A percentile compares a stretch with the other conserved stretches of the same genome.
phyloP scores from a whole-genome alignment of 1,284 basidiomycete species.

The Cystobasidium slooffiae region DNA sequence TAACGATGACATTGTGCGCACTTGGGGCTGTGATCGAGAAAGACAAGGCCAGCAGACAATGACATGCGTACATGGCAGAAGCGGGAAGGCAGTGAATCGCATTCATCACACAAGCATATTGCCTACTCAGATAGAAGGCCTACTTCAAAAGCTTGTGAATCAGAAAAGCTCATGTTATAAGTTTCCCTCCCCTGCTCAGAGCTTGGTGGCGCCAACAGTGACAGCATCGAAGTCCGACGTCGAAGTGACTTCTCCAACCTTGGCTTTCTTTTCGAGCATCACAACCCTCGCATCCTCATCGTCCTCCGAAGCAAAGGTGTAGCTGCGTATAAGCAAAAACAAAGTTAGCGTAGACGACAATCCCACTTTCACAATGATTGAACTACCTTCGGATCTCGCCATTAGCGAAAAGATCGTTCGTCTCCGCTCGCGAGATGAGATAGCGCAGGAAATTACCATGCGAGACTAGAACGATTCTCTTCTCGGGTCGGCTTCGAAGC shows the following conservation, averaged over 20 bases:
- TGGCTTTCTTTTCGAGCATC: constrained; percentile 11
- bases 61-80: not conserved
- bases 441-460: constrained; percentile 33
- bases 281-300: constrained; percentile 29
- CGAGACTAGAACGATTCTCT: constrained; percentile 24
- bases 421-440: not conserved
- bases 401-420: constrained; percentile 13
- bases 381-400: constrained; percentile 27
- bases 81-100: too few species aligned
- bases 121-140: too few species aligned
- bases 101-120: too few species aligned
- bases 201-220: not conserved
- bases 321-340: not conserved
- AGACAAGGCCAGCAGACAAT: not conserved
- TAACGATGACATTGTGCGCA: constrained; percentile 10
- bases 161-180: not conserved
- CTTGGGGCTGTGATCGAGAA: not conserved
- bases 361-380: not conserved
- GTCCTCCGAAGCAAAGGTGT: constrained; percentile 13
- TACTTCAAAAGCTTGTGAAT: too few species aligned
- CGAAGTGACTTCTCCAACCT: not conserved
- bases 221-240: not conserved
- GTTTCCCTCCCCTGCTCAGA: not conserved
- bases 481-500: constrained; percentile 21
- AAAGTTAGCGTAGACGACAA: not conserved